Conservation (phyloP, 371 early-diverging fungal genomes). For the Mucor sp. region DNA sequence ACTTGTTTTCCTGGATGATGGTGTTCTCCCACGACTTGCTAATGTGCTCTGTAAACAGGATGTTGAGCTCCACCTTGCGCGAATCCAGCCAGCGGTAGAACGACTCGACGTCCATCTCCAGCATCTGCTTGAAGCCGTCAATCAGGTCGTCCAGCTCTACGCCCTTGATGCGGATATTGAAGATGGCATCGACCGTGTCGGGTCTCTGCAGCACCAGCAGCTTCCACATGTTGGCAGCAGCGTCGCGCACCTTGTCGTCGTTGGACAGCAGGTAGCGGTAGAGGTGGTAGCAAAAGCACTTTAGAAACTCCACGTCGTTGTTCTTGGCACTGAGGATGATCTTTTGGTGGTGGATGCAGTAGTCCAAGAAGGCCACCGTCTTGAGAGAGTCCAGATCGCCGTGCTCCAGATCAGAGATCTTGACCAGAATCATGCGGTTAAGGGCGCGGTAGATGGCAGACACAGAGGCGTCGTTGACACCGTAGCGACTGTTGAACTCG, state of each 20-base stretch:
- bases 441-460: conserved; percentile 48
- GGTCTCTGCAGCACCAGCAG: conserved; percentile 63
- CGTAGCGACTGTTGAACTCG: conserved; percentile 26
- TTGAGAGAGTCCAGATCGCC: conserved; percentile 32
- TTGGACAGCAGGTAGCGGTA: conserved; percentile 54
- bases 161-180: conserved; percentile 50
- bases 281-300: conserved; percentile 66
- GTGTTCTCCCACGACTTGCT: conserved; percentile 65
- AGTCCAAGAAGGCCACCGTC: conserved; percentile 56
- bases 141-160: conserved; percentile 62
- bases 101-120: conserved; percentile 53
- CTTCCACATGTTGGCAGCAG: conserved; percentile 64
- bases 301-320: conserved; percentile 66
- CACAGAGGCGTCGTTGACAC: conserved; percentile 22
- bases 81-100: conserved; percentile 64
- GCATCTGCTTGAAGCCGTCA: conserved; percentile 62
- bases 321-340: conserved; percentile 61
- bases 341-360: conserved; percentile 71
- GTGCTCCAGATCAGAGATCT: conserved; percentile 50
- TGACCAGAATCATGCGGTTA: conserved; percentile 64
- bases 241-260: conserved; percentile 47
- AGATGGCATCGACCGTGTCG: conserved; percentile 38
- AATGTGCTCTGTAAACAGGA: conserved; percentile 58
- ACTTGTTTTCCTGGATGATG: conserved; percentile 53
- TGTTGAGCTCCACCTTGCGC: conserved; percentile 49